Evolutionary conservation across 495 filamentous ascomycete species (phyloP), one percentile per base, ranked within the genome.

Genomic region (Xylaria venustula): DNA sequence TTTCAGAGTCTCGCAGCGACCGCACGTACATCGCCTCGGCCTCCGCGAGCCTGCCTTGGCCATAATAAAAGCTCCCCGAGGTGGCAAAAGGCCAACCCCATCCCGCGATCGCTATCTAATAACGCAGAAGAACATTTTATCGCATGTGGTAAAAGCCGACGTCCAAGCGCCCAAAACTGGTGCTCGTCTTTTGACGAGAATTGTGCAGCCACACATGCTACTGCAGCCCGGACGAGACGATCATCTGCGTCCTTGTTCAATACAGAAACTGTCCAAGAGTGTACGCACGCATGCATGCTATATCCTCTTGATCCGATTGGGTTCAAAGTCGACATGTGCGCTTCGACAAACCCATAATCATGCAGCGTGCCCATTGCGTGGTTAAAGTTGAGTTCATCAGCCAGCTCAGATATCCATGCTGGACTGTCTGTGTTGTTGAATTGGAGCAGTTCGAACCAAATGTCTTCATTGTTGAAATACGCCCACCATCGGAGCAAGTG

Each of bases 391-490:
- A 71, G 15, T 42, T 65, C 63, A 49, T 68, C 62, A 34, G 36
- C 48, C 25, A 72, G 53, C 40, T 63, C 54, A 30, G 42, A 48
- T 47, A 64, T 12, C 57, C 68, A 64, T 20, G 61, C 48, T 57
- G 53, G 59, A 45, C 50, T 46, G 9, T 64, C 26, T 20, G 45
- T 30, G 11, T 62, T 30, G 2, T 23, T 48, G n/a, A 65, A 9
- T 34, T 49, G 61, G 41, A 71, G 58, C 50, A 83, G 69, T 57
- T 80, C 75, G 59, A 73, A 81, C 79, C 79, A 83, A 37, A 82
- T 68, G 68, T 83, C 79, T 58, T 77, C 75, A 61, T 79, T 80
- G 63, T 81, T 75, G 48, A 82, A 79, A 54, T 64, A 77, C 50
- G 77, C 76, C 73, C 77, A 79, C 7, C 81, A 60, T 5, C 71